These are phyloP conservation scores for Rhodosporidiobolus sp. DNA, from an alignment of 768 basidiomycete species.

Conservation along the genomic window DNA sequence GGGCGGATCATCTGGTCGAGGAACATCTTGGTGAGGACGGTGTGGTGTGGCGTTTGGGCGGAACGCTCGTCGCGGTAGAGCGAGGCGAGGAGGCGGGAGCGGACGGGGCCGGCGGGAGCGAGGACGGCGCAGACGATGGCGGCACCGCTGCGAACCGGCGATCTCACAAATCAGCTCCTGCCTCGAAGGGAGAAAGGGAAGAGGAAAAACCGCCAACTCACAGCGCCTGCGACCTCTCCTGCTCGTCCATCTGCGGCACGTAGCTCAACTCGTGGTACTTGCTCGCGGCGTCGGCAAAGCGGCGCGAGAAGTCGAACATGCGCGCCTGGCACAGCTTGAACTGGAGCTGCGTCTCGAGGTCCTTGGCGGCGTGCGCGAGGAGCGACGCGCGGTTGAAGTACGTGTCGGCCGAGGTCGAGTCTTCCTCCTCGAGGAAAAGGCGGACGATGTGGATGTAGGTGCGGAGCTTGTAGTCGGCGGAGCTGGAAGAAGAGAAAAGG, in stretches of 20 bases:
- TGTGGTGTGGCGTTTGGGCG: conserved; percentile 69
- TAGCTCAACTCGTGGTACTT: conserved; percentile 79
- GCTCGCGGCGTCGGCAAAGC: conserved; percentile 89
- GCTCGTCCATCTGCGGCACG: conserved; percentile 74
- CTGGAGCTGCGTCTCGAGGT: conserved; percentile 73
- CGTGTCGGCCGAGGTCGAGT: conserved; percentile 94
- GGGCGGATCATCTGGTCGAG: conserved; percentile 93
- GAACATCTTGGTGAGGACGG: conserved; percentile 96
- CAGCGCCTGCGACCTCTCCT: conserved; percentile 86
- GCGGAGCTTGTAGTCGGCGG: conserved; percentile 80
- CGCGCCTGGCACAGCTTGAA: conserved; percentile 93
- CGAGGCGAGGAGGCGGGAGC: conserved; percentile 86
- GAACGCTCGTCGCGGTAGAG: conserved; percentile 92
- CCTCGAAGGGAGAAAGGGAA: background rate
- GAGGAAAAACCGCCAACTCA: conserved; percentile 51
- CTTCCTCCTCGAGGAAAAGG: conserved; percentile 89
- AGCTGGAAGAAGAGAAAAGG: conserved; percentile 46
- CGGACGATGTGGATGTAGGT: conserved; percentile 93
- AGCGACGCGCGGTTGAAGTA: conserved; percentile 95
- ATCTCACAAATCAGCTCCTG: conserved; percentile 9
- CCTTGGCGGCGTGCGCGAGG: conserved; percentile 71
- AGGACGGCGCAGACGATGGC: conserved; percentile 95
- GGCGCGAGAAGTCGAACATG: conserved; percentile 84
- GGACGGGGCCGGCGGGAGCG: conserved; percentile 93
- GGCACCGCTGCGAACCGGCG: conserved; percentile 69